Evolutionary conservation across 495 filamentous ascomycete species (phyloP).

Genomic region (Copromyces sp.): DNA sequence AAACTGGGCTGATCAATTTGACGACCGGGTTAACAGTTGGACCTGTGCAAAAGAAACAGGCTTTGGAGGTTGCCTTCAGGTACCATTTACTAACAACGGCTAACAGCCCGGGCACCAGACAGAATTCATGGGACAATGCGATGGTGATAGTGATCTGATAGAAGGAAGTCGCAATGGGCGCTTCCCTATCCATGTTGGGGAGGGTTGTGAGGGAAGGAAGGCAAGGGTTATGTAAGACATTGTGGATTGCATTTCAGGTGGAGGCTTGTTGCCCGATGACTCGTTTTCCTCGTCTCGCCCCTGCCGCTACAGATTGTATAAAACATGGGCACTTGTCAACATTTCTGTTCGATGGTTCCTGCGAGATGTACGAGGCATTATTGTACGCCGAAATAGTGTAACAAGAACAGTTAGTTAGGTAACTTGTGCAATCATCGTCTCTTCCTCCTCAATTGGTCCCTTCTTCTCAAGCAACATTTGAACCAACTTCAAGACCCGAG

Average conservation of each 20-base stretch:
- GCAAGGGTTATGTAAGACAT: not conserved
- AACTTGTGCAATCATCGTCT: not conserved
- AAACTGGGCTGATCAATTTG: conserved; percentile 25
- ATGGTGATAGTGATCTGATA: not conserved
- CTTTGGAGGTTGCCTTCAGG: not conserved
- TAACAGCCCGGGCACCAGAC: not conserved
- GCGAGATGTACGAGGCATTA: not conserved
- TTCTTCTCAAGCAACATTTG: not conserved
- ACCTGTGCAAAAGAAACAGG: not conserved
- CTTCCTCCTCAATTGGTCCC: not conserved
- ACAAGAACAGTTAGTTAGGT: not conserved
- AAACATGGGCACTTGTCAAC: not conserved
- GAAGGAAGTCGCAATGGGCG: not conserved
- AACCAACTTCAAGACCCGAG: not conserved
- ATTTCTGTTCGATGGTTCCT: not conserved
- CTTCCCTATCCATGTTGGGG: not conserved
- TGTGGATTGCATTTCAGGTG: not conserved
- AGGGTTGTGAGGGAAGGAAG: not conserved
- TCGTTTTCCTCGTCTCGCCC: not conserved
- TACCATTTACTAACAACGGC: not conserved
- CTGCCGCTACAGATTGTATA: not conserved
- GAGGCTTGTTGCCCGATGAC: not conserved
- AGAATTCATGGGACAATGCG: not conserved
- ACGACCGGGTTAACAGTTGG: conserved; percentile 10
- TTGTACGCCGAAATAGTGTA: not conserved